Evolutionary conservation across 441 rosid species (phyloP), one percentile per base, ranked within the genome.

Genomic region (Oxalis stricta): DNA sequence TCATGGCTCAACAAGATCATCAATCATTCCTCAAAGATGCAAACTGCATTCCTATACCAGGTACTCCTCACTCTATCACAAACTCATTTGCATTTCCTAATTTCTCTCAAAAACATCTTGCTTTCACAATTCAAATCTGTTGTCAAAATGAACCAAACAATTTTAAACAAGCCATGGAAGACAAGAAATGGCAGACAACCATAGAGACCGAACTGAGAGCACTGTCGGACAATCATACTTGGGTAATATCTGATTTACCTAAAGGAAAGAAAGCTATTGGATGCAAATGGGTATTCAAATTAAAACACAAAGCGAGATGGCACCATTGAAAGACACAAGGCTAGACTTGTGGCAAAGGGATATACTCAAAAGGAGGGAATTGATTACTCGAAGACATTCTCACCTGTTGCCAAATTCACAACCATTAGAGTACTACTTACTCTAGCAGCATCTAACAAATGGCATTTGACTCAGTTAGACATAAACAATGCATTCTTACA

Each of bases 381-480:
- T 1, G 44, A 44, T 28, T 53, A 18, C 10, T 0, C 7, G 15
- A 37, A 53, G 4, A 53, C 58, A 9, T 53, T 53, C 12, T 21
- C 35, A 2, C 43, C 12, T 1, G 37, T 53, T 4, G 50, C 44
- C 1, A 53, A 44, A 12, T 0, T 53, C 1, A 18, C 14, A 1
- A 19, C 10, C 4, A 34, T 53, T 7, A 33, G 34, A 43, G n/a
- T 2, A 0, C 9, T 53, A 2, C 3, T 53, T 0, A 18, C 43
- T 10, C 2, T 53, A 14, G 44, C 55, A 4, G 19, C 38, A 1
- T 1, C 7, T 1, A 18, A 38, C 2, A 1, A 10, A 4, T 44
- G 58, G 36, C 17, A 33, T 17, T 10, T 53, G 8, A 26, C 23
- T 5, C 50, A 42, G 10, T 14, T 52, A 2, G 49, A 53, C 37